Base-by-base conservation (phyloP, 495 filamentous ascomycete species). In the Penicillium parvum region DNA sequence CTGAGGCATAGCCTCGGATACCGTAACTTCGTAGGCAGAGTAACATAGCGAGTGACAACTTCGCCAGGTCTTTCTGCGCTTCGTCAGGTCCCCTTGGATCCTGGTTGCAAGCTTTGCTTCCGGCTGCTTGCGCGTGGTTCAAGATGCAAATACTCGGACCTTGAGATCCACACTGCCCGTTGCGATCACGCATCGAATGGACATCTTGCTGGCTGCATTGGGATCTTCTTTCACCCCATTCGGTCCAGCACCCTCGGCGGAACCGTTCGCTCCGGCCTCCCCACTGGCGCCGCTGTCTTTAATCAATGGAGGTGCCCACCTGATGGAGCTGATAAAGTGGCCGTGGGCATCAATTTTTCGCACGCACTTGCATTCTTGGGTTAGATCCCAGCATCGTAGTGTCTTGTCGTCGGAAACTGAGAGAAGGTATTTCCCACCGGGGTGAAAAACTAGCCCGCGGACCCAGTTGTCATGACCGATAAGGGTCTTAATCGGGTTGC, bases 391-490 rank as follows among this genome's bases (percentile, higher is more conserved):
- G 69, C 91, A 96, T 30, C 91, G 74, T 23, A 98, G 69, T 9
- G 88, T 90, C 64, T 95, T 95, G 61, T 98, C 92, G 54, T 98
- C 92, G 17, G 83, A 71, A 3, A 84, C 86, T 22, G 82, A 88
- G 12, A 98, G 65, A 2, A 98, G 74, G 50, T 92, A 98, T 63
- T 95, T 95, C 1, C 92, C 92, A 3, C 88, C 90, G 0, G 92
- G 92, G 51, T 98, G 92, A 62, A 95, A 98, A 12, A 88, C 81
- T 9, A 97, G 57, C 2, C 74, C 85, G 7, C 89, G 80, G 1
- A 98, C 84, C 92, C 92, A 98, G 59, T 96, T 98, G 61, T 98
- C 92, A 55, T 98, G 92, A 3, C 92, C 92, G 2, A 83, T 64
- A 6, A 97, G 72, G 1, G 86, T 94, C 63, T 90, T 96, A 52